A percentile compares a stretch with the other conserved stretches of the same genome.
These are phyloP conservation scores for Colletotrichum sojae DNA, from an alignment of 2,329 filamentous ascomycete species.

Conservation along the genomic window DNA sequence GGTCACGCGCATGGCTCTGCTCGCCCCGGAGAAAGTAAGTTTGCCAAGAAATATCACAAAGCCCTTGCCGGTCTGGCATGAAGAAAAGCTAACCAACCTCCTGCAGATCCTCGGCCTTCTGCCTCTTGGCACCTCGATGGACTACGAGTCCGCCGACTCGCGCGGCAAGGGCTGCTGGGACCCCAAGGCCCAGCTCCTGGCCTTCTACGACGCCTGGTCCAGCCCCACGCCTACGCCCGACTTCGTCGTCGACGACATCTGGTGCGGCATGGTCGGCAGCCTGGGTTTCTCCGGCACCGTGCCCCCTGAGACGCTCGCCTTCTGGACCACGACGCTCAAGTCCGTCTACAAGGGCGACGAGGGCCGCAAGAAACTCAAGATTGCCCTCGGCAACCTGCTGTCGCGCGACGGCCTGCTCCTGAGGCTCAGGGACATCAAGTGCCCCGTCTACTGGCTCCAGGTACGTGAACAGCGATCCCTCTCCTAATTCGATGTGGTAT, in stretches of 20 bases:
- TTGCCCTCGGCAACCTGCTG: conserved; percentile 60
- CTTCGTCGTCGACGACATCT: conserved; percentile 63
- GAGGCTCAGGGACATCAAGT: conserved; percentile 62
- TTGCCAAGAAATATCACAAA: too few species aligned
- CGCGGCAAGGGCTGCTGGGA: conserved; percentile 66
- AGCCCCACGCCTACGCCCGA: conserved; percentile 56
- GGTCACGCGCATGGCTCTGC: conserved; percentile 63
- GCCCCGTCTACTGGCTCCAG: conserved; percentile 68
- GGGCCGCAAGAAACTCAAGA: conserved; percentile 62
- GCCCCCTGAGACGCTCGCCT: conserved; percentile 53
- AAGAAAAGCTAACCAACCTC: too few species aligned
- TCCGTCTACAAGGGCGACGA: conserved; percentile 64
- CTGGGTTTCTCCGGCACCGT: conserved; percentile 62
- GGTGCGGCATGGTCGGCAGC: conserved; percentile 59
- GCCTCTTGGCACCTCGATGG: conserved; percentile 66
- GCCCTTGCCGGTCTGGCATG: too few species aligned
- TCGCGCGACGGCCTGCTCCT: conserved; percentile 63
- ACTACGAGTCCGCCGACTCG: conserved; percentile 63
- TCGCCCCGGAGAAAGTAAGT: conserved; percentile 63
- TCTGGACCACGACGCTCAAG: conserved; percentile 63
- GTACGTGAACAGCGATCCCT: conserved; percentile 48
- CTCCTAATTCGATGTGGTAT: background rate
- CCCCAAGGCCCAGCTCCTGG: conserved; percentile 55
- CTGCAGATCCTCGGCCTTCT: conserved; percentile 62
- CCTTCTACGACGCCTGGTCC: conserved; percentile 60